These are phyloP conservation scores for Zizania latifolia DNA, from an alignment of 176 grass and related monocot genomes.

Conservation along the genomic window DNA sequence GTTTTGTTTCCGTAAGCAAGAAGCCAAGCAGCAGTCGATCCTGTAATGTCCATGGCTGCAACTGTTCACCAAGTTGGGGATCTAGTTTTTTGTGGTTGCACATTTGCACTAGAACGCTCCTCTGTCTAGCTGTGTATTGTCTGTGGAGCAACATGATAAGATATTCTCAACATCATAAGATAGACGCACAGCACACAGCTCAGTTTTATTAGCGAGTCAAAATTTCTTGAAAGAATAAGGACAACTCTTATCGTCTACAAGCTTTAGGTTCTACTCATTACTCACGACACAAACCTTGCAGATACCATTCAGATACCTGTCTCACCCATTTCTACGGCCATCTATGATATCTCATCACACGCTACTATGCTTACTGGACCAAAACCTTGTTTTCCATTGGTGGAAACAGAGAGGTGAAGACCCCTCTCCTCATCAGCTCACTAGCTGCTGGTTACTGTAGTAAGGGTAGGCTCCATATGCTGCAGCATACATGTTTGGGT, in stretches of 20 bases:
- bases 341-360: conserved; percentile 46
- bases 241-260: conserved; percentile 43
- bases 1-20: no score
- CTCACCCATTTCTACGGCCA: conserved; percentile 43
- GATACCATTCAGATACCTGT: conserved; percentile 44
- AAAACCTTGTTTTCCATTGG: conserved; percentile 42
- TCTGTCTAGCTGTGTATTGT: no score
- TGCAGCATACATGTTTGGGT: conserved; percentile 57
- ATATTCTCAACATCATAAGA: neutral
- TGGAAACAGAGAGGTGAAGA: conserved; percentile 20
- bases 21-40: no score
- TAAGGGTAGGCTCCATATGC: conserved; percentile 66
- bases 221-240: conserved; percentile 43
- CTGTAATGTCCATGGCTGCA: no score
- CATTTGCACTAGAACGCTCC: no score
- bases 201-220: conserved; percentile 51
- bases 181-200: conserved; percentile 17
- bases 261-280: conserved; percentile 41
- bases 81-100: no score
- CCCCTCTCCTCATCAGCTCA: conserved; percentile 54
- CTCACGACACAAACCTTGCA: conserved; percentile 35
- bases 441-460: conserved; percentile 66
- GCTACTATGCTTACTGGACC: conserved; percentile 47
- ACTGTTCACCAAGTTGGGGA: no score
- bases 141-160: no score